Evolutionary conservation across 768 basidiomycete species (phyloP), one percentile per base, ranked within the genome.

Genomic region (Chalciporus piperatus): DNA sequence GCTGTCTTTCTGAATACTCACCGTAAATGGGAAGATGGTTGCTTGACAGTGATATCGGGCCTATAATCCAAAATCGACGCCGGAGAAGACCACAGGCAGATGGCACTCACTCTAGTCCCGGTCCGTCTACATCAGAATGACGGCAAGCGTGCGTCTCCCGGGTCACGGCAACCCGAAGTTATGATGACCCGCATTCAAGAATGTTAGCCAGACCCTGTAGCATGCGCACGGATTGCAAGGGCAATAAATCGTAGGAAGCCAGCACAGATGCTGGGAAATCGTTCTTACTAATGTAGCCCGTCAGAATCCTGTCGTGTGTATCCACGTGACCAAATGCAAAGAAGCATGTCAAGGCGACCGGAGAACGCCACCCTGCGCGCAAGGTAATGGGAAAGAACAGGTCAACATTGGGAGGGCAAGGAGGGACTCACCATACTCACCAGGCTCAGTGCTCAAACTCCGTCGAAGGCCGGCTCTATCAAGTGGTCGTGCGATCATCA

Each of bases 241-340:
- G 63, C 54, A 65, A 65, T 65, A 47, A 55, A 65, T 65, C 63
- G 61, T 41, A 54, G 52, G 63, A 64, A 64, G 60, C 45, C 33
- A 27, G 10, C n/a, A 37, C 25, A 19, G 46, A 52, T 41, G 51
- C 48, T 58, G 42, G 59, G 50, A 50, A 32, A 20, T 17, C 41
- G 41, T 46, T 55, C 58, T 63, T 54, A 58, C 61, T 60, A 60
- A 63, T 53, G 38, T 8, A 30, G 40, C 32, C 33, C 52, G 51
- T 54, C 55, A 48, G 44, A 17, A 23, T 28, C 40, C 38, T 45
- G 41, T 55, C 52, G 19, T 20, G 28, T 19, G 25, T 14, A 9
- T 16, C 46, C 35, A 27, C 35, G 22, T 16, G 35, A 13, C 17
- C 10, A 23, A 33, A 25, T 33, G 19, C 17, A 13, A 17, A 45